phyloP scores from a whole-genome alignment of 805 yeast species.

The Saturnispora quitensis region DNA sequence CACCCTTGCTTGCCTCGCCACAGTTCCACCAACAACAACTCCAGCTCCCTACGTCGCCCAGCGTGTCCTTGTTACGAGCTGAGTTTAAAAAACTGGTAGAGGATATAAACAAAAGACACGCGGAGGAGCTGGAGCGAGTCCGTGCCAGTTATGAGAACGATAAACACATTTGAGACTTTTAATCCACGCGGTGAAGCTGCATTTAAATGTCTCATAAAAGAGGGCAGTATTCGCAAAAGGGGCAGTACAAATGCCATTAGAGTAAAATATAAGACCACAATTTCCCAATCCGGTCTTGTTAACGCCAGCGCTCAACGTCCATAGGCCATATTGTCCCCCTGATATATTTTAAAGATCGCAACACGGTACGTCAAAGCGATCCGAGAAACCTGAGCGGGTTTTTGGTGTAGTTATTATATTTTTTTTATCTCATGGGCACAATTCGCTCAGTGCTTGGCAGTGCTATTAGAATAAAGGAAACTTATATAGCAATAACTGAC shows the following conservation, averaged over 20 bases:
- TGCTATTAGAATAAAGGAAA: neutral
- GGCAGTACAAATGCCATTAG: neutral
- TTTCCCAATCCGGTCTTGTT: neutral
- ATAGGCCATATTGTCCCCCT: neutral
- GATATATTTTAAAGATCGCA: neutral
- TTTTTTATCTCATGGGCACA: neutral
- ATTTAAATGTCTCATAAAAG: neutral
- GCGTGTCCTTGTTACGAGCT: constrained; percentile 47
- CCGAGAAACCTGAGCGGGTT: neutral
- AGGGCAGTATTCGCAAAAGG: neutral
- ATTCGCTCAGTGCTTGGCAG: neutral
- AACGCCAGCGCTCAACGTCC: neutral
- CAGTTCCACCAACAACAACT: neutral
- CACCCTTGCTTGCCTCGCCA: neutral
- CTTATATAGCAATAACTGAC: neutral
- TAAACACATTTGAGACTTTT: constrained; percentile 33
- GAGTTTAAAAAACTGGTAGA: constrained; percentile 61
- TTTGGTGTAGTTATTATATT: neutral
- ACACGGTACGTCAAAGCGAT: neutral
- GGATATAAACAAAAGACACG: constrained; percentile 54
- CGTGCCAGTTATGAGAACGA: neutral
- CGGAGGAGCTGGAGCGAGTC: constrained; percentile 37
- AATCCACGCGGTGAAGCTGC: neutral
- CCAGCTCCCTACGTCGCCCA: neutral
- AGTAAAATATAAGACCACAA: neutral